Evolutionary conservation across 192 early-diverging fungal species (phyloP).

Genomic region (Mortierella alpina): DNA sequence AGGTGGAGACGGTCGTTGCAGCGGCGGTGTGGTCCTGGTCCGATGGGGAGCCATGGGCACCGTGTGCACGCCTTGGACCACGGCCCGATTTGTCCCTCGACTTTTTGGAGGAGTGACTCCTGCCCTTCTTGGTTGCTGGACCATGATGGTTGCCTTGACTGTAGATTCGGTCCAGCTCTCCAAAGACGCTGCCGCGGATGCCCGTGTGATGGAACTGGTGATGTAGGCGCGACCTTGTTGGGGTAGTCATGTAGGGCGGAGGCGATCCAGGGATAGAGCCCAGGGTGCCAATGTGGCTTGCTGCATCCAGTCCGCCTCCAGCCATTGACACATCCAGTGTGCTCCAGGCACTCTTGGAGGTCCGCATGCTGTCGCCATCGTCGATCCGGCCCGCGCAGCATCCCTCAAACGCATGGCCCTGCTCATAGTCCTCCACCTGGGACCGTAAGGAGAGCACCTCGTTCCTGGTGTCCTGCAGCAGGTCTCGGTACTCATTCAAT

Average conservation of each 20-base stretch:
- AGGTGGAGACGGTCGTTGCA: constrained; percentile 9
- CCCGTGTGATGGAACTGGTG: constrained; percentile 25
- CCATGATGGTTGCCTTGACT: constrained; percentile 24
- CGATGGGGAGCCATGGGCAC: neutral
- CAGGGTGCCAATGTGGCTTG: constrained; percentile 46
- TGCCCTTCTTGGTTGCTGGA: constrained; percentile 1
- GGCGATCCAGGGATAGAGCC: constrained; percentile 45
- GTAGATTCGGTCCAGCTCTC: constrained; percentile 44
- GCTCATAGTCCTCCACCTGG: constrained; percentile 61
- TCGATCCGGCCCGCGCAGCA: constrained; percentile 32
- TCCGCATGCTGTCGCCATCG: constrained; percentile 18
- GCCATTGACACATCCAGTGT: constrained; percentile 8
- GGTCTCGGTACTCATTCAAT: constrained; percentile 59
- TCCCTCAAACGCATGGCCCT: constrained; percentile 34
- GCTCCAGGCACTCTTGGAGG: constrained; percentile 44
- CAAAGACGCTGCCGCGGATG: constrained; percentile 43
- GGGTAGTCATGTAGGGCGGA: constrained; percentile 31
- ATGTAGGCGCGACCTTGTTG: constrained; percentile 11
- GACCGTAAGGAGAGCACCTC: constrained; percentile 56
- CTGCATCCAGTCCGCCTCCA: constrained; percentile 45
- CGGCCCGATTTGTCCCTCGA: constrained; percentile 2
- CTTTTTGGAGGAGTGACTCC: constrained; percentile 7
- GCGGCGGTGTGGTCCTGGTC: neutral
- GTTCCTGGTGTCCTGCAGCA: constrained; percentile 58
- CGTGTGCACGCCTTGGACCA: neutral